phyloP scores from a whole-genome alignment of 441 rosid species.

The Macaranga tanarius region DNA sequence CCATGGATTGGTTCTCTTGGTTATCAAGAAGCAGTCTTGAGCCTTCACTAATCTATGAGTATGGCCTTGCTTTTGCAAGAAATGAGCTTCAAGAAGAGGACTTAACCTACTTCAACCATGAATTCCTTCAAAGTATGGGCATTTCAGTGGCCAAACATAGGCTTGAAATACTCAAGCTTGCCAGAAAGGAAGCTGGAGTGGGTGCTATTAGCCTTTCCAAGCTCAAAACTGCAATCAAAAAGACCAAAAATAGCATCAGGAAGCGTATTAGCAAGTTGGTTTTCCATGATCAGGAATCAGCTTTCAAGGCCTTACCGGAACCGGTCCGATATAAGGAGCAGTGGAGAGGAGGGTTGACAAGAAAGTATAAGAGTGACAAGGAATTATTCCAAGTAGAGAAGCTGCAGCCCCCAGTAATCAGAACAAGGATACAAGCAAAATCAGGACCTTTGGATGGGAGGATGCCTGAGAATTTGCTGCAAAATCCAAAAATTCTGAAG shows the following conservation, averaged over 20 bases:
- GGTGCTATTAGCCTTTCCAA: slow-evolving; percentile 33
- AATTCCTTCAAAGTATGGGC: slow-evolving; percentile 68
- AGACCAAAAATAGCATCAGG: slow-evolving; percentile 42
- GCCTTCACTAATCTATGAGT: slow-evolving; percentile 58
- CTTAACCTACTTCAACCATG: slow-evolving; percentile 61
- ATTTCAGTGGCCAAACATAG: slow-evolving; percentile 70
- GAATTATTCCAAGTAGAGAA: slow-evolving; percentile 23
- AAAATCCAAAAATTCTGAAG: slow-evolving; percentile 37
- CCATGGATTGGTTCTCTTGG: slow-evolving; percentile 92
- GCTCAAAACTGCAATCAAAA: slow-evolving; percentile 43
- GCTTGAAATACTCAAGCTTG: slow-evolving; percentile 73
- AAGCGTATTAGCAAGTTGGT: slow-evolving; percentile 44
- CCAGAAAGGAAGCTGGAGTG: slow-evolving; percentile 38
- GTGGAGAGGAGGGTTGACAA: slow-evolving; percentile 32
- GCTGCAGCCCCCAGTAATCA: slow-evolving; percentile 21
- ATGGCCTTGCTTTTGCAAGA: slow-evolving; percentile 52
- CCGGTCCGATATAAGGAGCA: slow-evolving; percentile 26
- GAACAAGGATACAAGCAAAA: slow-evolving; percentile 43
- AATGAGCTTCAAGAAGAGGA: slow-evolving; percentile 69
- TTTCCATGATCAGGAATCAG: slow-evolving; percentile 29
- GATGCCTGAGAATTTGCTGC: slow-evolving; percentile 29
- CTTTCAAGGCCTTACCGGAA: slow-evolving; percentile 33
- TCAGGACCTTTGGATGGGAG: slow-evolving; percentile 63
- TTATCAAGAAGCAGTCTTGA: slow-evolving; percentile 57
- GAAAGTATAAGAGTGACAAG: slow-evolving; percentile 34